Percentiles rank a stretch among this genome's conserved stretches.
Conservation (phyloP, 1,284 basidiomycete species). For the Puccinia sorghi region DNA sequence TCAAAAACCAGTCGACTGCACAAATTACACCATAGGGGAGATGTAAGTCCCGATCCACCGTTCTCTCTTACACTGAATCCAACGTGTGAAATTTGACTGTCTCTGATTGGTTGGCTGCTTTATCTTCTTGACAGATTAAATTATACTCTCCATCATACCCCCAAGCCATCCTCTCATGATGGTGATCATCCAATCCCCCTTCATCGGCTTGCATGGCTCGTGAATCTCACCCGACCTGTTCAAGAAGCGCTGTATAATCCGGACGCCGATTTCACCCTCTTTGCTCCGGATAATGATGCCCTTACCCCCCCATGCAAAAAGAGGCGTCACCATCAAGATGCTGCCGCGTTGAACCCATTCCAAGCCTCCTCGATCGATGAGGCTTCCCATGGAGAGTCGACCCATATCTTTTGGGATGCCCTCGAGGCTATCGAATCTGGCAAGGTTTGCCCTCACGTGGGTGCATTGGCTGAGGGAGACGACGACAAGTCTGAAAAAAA, state of each 20-base stretch:
- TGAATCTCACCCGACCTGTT: slow-evolving; percentile 51
- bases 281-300: slow-evolving; percentile 55
- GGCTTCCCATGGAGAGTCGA: not conserved
- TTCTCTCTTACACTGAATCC: not conserved
- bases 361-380: not conserved
- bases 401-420: slow-evolving; percentile 42
- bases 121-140: slow-evolving; percentile 2
- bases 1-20: slow-evolving; percentile 5
- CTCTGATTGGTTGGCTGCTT: not conserved
- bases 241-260: slow-evolving; percentile 23
- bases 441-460: not conserved
- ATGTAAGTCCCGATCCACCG: not conserved
- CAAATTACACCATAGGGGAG: slow-evolving; percentile 17
- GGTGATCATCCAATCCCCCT: slow-evolving; percentile 48
- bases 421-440: slow-evolving; percentile 39
- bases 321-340: not conserved
- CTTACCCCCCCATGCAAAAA: slow-evolving; percentile 53
- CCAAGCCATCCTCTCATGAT: slow-evolving; percentile 34
- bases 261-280: slow-evolving; percentile 51
- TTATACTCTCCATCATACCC: slow-evolving; percentile 22
- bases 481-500: not conserved
- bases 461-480: not conserved
- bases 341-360: not conserved
- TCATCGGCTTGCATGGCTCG: slow-evolving; percentile 54
- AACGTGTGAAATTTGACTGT: not conserved